Conservation (phyloP, 2,329 filamentous ascomycete species). For the Cordyceps militaris region DNA sequence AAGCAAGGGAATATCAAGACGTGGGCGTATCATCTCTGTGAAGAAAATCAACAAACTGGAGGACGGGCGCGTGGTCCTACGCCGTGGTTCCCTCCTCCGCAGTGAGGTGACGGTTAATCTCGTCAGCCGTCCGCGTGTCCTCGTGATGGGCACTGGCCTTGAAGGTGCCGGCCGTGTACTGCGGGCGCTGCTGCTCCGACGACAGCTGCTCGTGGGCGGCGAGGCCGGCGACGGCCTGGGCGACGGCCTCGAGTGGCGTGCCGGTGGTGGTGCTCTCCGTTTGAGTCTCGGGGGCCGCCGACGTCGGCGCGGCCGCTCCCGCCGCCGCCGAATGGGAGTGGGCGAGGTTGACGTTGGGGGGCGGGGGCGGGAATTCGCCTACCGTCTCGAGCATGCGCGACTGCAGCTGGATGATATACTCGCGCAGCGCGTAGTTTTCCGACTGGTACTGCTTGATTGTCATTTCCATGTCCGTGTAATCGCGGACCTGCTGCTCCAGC, state of each 20-base stretch:
- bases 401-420: slow-evolving; percentile 89
- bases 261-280: slow-evolving; percentile 23
- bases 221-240: slow-evolving; percentile 40
- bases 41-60: neutral
- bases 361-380: slow-evolving; percentile 77
- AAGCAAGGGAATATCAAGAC: neutral
- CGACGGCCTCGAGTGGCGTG: slow-evolving; percentile 41
- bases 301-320: slow-evolving; percentile 18
- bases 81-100: slow-evolving; percentile 24
- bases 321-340: slow-evolving; percentile 19
- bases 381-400: slow-evolving; percentile 75
- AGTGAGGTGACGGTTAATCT: slow-evolving; percentile 48
- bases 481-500: slow-evolving; percentile 86
- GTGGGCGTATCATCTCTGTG: neutral
- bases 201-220: slow-evolving; percentile 35
- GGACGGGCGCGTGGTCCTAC: slow-evolving; percentile 9
- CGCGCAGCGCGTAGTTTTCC: slow-evolving; percentile 84
- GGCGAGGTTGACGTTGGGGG: slow-evolving; percentile 57
- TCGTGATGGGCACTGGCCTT: slow-evolving; percentile 36
- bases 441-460: slow-evolving; percentile 73
- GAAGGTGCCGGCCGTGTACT: slow-evolving; percentile 25
- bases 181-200: slow-evolving; percentile 26
- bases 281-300: neutral
- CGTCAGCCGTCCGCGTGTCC: slow-evolving; percentile 41
- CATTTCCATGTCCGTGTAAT: slow-evolving; percentile 67